Conservation (phyloP, 305 asterid genomes). For the Solanum chacoense region DNA sequence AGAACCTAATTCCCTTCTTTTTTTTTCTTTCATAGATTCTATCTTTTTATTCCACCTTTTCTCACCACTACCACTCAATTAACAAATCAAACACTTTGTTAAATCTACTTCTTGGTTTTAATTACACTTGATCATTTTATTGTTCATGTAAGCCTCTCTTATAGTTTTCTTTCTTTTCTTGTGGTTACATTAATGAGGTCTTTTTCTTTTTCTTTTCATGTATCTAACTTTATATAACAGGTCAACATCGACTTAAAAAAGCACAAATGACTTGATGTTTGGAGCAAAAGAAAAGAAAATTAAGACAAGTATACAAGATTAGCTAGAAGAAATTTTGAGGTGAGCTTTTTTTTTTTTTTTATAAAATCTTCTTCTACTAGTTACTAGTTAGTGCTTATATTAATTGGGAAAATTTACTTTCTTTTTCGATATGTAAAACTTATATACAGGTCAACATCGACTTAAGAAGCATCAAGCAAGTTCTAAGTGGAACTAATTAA, state of each 20-base stretch:
- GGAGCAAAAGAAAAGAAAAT: not conserved
- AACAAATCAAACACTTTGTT: not conserved
- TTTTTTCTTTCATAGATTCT: not conserved
- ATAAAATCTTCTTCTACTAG: not conserved
- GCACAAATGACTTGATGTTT: not conserved
- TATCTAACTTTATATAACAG: not conserved
- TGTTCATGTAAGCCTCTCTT: not conserved
- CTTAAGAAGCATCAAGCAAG: not conserved
- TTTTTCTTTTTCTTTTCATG: not conserved
- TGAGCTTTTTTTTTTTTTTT: not conserved
- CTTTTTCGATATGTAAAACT: not conserved
- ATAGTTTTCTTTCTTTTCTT: not conserved
- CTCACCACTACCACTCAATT: constrained; percentile 7
- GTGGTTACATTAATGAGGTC: not conserved
- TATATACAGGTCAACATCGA: not conserved
- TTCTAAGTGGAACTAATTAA: not conserved
- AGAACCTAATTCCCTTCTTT: constrained; percentile 1
- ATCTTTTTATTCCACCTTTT: constrained; percentile 3
- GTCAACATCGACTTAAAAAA: not conserved
- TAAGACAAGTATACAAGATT: not conserved
- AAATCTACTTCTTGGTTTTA: not conserved
- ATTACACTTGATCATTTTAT: not conserved
- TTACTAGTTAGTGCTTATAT: not conserved
- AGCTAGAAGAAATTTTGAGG: not conserved
- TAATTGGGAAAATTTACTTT: not conserved